Conservation (phyloP, 176 grass and related monocot genomes). For the Rhynchospora breviuscula region DNA sequence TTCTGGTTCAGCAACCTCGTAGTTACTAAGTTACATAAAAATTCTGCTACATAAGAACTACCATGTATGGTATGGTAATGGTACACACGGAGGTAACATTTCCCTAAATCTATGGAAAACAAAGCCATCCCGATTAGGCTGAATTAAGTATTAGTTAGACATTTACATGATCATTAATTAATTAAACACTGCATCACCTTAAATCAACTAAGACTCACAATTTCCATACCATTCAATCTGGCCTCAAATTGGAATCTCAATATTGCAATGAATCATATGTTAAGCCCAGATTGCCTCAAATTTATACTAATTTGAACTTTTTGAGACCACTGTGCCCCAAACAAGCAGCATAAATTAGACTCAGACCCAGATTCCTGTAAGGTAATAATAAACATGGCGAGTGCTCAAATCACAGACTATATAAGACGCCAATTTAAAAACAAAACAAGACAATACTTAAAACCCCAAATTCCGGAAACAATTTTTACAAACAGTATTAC, state of each 20-base stretch:
- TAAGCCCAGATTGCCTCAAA: not conserved
- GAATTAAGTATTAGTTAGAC: not conserved
- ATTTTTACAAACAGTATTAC: too few relatives aligned
- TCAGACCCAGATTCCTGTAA: not conserved
- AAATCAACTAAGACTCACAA: not conserved
- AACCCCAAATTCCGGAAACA: not conserved
- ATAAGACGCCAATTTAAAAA: not conserved
- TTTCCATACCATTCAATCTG: not conserved
- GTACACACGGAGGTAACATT: not conserved
- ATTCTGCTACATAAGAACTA: not conserved
- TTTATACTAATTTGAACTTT: not conserved
- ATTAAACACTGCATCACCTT: not conserved
- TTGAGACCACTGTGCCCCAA: not conserved
- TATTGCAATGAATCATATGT: not conserved
- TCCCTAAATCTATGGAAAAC: not conserved
- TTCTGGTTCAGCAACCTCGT: not conserved
- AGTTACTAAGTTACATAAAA: not conserved
- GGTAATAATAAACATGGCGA: not conserved
- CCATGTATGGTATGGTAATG: not conserved
- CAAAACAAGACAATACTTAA: not conserved
- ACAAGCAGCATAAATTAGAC: not conserved
- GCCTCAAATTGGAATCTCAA: not conserved
- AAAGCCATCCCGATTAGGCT: not conserved
- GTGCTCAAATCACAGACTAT: not conserved
- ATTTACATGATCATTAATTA: not conserved